Base-by-base conservation (phyloP, 2,329 filamentous ascomycete genomes). In the Periconia sp. region DNA sequence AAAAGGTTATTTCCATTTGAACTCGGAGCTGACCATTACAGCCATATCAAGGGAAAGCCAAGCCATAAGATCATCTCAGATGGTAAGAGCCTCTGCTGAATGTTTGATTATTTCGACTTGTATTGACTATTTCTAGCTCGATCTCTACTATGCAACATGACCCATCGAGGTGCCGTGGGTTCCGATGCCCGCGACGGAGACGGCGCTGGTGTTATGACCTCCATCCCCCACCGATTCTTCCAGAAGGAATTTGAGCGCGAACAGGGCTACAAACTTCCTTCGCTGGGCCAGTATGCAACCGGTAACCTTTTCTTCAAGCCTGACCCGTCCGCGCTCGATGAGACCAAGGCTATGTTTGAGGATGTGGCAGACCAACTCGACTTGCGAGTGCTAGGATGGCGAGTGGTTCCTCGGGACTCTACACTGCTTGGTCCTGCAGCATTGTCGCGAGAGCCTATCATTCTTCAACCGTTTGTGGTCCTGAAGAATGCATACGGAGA, bases 221-320 rank as follows among this genome's bases (percentile, higher is more conserved):
- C 92, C 48, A 96, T 99, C 65, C 94, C 94, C 47, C 92, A 97
- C 79, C 91, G 87, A 74, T 97, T 99, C 79, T 97, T 99, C 73
- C 80, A 96, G 70, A 99, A 97, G 81, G 95, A 97, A 73, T 97
- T 97, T 73, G 91, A 89, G 73, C 87, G 87, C 61, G 90, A 96
- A 76, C 87, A 90, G 68, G 88, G 86, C 69, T 86, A 94, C 68
- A 87, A 90, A 73, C 80, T 99, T 53, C 94, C 94, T 49, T 86
- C 88, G 52, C 79, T 86, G 54, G 94, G 92, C 61, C 90, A 97
- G 75, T 99, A 99, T 76, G 94, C 94, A 48, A 92, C 92, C 63
- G 92, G 92, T 63, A 99, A 99, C 74, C 75, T 99, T 65, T 99
- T 99, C 78, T 96, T 99, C 81, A 97, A 96, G 80, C 94, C 92